A percentile compares a stretch with the other conserved stretches of the same genome.
These are phyloP conservation scores for Cladophialophora bantiana DNA, from an alignment of 2,329 filamentous ascomycete species.

Conservation along the genomic window DNA sequence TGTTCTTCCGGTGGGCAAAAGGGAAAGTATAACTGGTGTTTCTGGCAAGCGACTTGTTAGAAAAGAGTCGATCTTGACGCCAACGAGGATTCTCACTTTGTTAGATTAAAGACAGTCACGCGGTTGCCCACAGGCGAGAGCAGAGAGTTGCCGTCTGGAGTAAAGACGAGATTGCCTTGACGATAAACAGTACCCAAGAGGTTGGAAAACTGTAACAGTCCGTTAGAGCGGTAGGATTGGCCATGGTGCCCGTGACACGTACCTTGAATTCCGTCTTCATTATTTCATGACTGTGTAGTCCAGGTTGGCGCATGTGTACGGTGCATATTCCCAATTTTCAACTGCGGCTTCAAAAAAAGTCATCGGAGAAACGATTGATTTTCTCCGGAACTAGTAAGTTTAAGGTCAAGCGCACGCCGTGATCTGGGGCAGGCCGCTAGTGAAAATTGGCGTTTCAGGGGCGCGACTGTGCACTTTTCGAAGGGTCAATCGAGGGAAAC, in stretches of 20 bases:
- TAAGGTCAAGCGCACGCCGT: slow-evolving; percentile 41
- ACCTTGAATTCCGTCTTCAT: slow-evolving; percentile 99
- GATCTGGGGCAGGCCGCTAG: slow-evolving; percentile 38
- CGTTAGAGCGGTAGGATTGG: slow-evolving; percentile 16
- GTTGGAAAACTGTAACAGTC: slow-evolving; percentile 82
- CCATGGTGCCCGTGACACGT: slow-evolving; percentile 39
- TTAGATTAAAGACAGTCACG: slow-evolving; percentile 93
- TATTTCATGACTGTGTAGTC: slow-evolving; percentile 41
- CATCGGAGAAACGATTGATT: slow-evolving; percentile 34
- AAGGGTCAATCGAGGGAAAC: slow-evolving; percentile 16
- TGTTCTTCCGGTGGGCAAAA: slow-evolving; percentile 90
- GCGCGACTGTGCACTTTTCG: slow-evolving; percentile 37
- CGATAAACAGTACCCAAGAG: slow-evolving; percentile 97
- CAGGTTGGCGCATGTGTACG: slow-evolving; percentile 22
- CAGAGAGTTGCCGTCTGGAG: slow-evolving; percentile 92
- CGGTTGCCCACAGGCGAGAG: slow-evolving; percentile 96
- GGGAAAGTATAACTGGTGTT: slow-evolving; percentile 60
- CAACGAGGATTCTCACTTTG: slow-evolving; percentile 69
- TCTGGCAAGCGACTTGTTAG: slow-evolving; percentile 14
- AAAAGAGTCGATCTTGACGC: neutral
- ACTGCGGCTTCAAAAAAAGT: slow-evolving; percentile 34
- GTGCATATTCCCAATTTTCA: slow-evolving; percentile 11
- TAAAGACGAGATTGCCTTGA: slow-evolving; percentile 96
- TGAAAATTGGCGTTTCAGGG: slow-evolving; percentile 45
- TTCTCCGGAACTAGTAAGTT: slow-evolving; percentile 40